Evolutionary conservation across 768 basidiomycete genomes (phyloP).

Genomic region (Boletus subparvulus): DNA sequence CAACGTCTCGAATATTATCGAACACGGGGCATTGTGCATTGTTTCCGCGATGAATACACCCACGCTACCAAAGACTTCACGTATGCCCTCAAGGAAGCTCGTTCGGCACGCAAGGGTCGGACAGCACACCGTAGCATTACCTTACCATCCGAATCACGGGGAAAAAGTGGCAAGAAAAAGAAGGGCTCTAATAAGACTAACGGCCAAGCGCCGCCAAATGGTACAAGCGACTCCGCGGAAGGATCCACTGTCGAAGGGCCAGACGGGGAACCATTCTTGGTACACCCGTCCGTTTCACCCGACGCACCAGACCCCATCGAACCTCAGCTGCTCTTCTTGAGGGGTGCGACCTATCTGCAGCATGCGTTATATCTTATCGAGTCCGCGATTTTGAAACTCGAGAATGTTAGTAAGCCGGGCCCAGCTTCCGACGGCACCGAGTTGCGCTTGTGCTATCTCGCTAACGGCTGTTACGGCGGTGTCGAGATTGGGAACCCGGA

Average conservation of each 20-base stretch:
- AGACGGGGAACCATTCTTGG: conserved; percentile 49
- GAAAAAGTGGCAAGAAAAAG: conserved; percentile 56
- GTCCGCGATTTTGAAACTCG: conserved; percentile 64
- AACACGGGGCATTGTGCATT: conserved; percentile 87
- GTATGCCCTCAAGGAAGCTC: conserved; percentile 73
- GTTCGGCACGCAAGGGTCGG: conserved; percentile 65
- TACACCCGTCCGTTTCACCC: conserved; percentile 74
- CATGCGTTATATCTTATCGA: conserved; percentile 78
- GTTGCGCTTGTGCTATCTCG: conserved; percentile 71
- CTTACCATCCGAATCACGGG: conserved; percentile 36
- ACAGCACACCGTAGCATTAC: conserved; percentile 49
- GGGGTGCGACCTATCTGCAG: conserved; percentile 81
- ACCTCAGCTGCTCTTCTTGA: conserved; percentile 77
- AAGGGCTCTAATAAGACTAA: conserved; percentile 47
- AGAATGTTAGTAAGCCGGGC: conserved; percentile 59
- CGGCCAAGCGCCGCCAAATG: conserved; percentile 67
- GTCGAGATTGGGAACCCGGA: conserved; percentile 81
- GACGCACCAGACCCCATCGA: conserved; percentile 87
- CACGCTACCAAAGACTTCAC: conserved; percentile 81
- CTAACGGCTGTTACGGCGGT: conserved; percentile 77
- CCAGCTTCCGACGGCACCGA: conserved; percentile 66
- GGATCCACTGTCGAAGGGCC: conserved; percentile 41
- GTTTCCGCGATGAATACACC: conserved; percentile 80
- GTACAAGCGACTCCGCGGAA: conserved; percentile 53
- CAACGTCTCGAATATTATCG: conserved; percentile 82